phyloP scores from a whole-genome alignment of 345 rosid genomes.

The Camelina sativa region DNA sequence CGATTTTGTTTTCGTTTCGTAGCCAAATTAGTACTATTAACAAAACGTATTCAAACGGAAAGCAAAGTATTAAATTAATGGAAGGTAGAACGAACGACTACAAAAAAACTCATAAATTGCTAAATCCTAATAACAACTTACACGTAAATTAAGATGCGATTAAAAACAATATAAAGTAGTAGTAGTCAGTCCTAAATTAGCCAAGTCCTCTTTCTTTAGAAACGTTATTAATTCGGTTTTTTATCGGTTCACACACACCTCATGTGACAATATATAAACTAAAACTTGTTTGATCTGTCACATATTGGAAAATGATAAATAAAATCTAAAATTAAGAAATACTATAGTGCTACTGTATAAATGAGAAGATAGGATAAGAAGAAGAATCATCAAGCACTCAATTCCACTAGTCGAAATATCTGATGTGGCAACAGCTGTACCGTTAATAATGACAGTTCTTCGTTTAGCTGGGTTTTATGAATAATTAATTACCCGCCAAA shows the following conservation, averaged over 20 bases:
- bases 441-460: constrained; percentile 34
- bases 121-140: background rate
- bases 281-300: background rate
- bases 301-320: background rate
- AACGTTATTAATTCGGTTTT: constrained; percentile 27
- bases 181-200: constrained; percentile 15
- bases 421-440: constrained; percentile 47
- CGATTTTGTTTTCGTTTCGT: no score
- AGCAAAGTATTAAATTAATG: no score
- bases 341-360: constrained; percentile 1
- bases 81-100: no score
- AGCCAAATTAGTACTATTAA: no score
- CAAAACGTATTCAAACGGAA: no score
- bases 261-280: background rate
- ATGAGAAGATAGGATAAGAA: constrained; percentile 29
- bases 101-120: background rate
- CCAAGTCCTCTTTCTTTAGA: background rate
- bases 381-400: constrained; percentile 23
- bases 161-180: background rate
- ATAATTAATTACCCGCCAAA: constrained; percentile 53
- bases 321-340: background rate
- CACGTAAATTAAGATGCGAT: background rate
- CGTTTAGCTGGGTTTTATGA: constrained; percentile 36
- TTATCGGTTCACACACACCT: background rate
- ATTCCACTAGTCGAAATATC: constrained; percentile 25